A percentile compares a stretch with the other conserved stretches of the same genome.
Conservation (phyloP, 768 basidiomycete species). For the Symmetrospora coprosmae region DNA sequence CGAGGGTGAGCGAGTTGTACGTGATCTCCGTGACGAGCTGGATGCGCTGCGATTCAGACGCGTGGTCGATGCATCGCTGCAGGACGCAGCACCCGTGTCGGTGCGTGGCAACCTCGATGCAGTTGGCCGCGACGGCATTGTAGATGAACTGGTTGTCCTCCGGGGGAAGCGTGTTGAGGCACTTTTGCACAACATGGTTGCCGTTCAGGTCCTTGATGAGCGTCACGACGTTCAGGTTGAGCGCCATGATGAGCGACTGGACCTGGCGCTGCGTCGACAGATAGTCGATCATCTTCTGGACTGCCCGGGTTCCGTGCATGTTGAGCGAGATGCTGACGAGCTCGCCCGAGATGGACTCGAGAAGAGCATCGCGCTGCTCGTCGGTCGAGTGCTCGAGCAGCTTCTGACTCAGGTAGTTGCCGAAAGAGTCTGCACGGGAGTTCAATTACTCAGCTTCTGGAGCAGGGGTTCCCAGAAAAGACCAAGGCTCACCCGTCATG, state of each 20-base stretch:
- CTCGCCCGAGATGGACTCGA: slow-evolving; percentile 93
- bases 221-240: slow-evolving; percentile 93
- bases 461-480: neutral
- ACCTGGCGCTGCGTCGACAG: slow-evolving; percentile 91
- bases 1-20: slow-evolving; percentile 89
- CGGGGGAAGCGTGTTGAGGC: slow-evolving; percentile 89
- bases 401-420: slow-evolving; percentile 98
- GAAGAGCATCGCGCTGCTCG: slow-evolving; percentile 89
- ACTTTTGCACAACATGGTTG: slow-evolving; percentile 98
- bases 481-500: slow-evolving; percentile 68
- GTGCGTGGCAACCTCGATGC: slow-evolving; percentile 95
- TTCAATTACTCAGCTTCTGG: slow-evolving; percentile 1
- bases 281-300: slow-evolving; percentile 99
- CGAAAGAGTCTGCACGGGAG: slow-evolving; percentile 99
- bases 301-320: slow-evolving; percentile 98
- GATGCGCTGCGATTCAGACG: slow-evolving; percentile 82
- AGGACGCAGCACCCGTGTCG: slow-evolving; percentile 97
- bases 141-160: slow-evolving; percentile 99
- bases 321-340: slow-evolving; percentile 95
- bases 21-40: slow-evolving; percentile 99
- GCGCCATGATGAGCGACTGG: slow-evolving; percentile 85
- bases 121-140: slow-evolving; percentile 96
- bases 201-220: slow-evolving; percentile 94
- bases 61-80: slow-evolving; percentile 95
- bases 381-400: slow-evolving; percentile 91